phyloP scores from a whole-genome alignment of 192 early-diverging fungal species.

The Coemansia reversa region DNA sequence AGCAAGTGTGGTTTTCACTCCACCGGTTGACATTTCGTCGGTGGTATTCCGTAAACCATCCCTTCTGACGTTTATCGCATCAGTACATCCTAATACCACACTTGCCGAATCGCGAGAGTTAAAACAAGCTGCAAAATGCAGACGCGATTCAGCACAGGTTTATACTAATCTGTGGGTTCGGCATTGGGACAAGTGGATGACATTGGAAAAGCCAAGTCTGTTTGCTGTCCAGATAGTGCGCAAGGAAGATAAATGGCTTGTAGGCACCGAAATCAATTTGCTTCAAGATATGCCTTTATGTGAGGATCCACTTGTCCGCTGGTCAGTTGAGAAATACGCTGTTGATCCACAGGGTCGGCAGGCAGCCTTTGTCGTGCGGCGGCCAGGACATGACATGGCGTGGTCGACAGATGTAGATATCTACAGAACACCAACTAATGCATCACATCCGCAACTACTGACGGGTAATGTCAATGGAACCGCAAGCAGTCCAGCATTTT shows the following conservation, averaged over 20 bases:
- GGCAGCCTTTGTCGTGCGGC: slow-evolving; percentile 68
- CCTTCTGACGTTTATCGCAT: slow-evolving; percentile 23
- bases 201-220: slow-evolving; percentile 59
- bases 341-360: slow-evolving; percentile 61
- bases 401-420: slow-evolving; percentile 74
- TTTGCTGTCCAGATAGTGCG: slow-evolving; percentile 52
- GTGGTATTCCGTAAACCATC: slow-evolving; percentile 12
- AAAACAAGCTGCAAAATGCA: slow-evolving; percentile 15
- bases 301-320: slow-evolving; percentile 58
- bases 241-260: not conserved
- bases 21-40: slow-evolving; percentile 13
- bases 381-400: slow-evolving; percentile 53
- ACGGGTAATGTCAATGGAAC: slow-evolving; percentile 58
- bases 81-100: slow-evolving; percentile 35
- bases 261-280: slow-evolving; percentile 13
- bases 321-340: slow-evolving; percentile 57
- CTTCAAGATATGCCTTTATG: slow-evolving; percentile 42
- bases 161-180: slow-evolving; percentile 72
- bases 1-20: slow-evolving; percentile 15
- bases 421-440: slow-evolving; percentile 59
- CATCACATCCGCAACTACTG: slow-evolving; percentile 43
- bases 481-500: slow-evolving; percentile 62
- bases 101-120: slow-evolving; percentile 44
- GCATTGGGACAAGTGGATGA: slow-evolving; percentile 72
- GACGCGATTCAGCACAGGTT: slow-evolving; percentile 60